Percentiles rank a stretch among this genome's conserved stretches.
phyloP scores from a whole-genome alignment of 345 rosid genomes.

The Arabidopsis arenosa region DNA sequence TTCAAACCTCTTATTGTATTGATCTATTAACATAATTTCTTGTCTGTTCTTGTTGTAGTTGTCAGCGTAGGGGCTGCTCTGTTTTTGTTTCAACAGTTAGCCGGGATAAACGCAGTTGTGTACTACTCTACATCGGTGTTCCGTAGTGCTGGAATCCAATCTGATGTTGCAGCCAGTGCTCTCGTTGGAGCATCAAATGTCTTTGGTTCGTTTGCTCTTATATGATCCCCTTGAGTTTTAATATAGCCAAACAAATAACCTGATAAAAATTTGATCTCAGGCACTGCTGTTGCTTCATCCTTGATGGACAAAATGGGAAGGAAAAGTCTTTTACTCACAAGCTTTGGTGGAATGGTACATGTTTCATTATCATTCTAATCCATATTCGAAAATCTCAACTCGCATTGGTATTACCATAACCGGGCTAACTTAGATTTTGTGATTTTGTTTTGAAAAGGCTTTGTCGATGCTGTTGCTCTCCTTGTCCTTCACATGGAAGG shows the following conservation, averaged over 20 bases:
- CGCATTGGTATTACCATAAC: neutral
- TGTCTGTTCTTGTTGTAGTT: constrained; percentile 60
- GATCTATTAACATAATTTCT: constrained; percentile 14
- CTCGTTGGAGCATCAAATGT: constrained; percentile 98
- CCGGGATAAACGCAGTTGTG: constrained; percentile 98
- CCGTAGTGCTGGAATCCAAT: constrained; percentile 85
- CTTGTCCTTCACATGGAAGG: constrained; percentile 92
- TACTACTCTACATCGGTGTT: constrained; percentile 98
- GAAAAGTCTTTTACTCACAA: constrained; percentile 84
- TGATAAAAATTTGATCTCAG: constrained; percentile 45
- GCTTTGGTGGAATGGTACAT: constrained; percentile 93
- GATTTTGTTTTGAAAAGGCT: constrained; percentile 55
- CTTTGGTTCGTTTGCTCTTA: constrained; percentile 56
- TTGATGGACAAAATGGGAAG: constrained; percentile 98
- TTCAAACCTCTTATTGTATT: neutral
- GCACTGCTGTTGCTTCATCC: constrained; percentile 94
- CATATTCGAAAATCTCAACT: constrained; percentile 1
- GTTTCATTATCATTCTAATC: neutral
- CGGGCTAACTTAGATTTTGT: constrained; percentile 1
- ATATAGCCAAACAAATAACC: neutral
- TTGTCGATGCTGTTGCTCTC: constrained; percentile 93
- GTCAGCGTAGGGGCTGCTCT: constrained; percentile 98
- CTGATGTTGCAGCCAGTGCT: constrained; percentile 99
- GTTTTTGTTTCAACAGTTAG: constrained; percentile 97
- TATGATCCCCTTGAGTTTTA: constrained; percentile 17